phyloP scores from a whole-genome alignment of 2,329 filamentous ascomycete species.

The Lecanicillium sp. region DNA sequence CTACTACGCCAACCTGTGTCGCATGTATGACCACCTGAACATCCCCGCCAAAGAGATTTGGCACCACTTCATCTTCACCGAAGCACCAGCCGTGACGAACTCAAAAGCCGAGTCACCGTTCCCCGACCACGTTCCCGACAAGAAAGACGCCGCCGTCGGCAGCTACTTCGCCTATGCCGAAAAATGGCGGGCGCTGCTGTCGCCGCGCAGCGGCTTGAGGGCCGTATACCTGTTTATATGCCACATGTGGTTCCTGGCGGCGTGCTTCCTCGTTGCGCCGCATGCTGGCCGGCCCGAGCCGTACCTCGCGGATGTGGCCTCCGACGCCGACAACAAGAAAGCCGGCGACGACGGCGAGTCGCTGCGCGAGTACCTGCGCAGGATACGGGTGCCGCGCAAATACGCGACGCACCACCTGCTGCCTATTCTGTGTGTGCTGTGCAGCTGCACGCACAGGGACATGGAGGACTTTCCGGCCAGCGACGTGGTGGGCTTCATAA shows the following conservation, averaged over 20 bases:
- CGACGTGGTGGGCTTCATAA: slow-evolving; percentile 44
- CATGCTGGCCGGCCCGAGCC: not conserved
- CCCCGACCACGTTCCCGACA: not conserved
- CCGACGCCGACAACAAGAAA: not conserved
- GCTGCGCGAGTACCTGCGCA: slow-evolving; percentile 38
- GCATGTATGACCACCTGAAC: slow-evolving; percentile 48
- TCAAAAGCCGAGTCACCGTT: not conserved
- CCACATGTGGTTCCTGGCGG: slow-evolving; percentile 46
- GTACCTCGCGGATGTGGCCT: not conserved
- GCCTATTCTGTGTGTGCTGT: slow-evolving; percentile 45
- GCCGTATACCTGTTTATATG: slow-evolving; percentile 31
- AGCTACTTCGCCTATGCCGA: slow-evolving; percentile 47
- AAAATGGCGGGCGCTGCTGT: slow-evolving; percentile 41
- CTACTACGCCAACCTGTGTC: slow-evolving; percentile 47
- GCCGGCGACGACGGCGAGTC: slow-evolving; percentile 27
- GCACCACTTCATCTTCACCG: slow-evolving; percentile 47
- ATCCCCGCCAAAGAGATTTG: slow-evolving; percentile 40
- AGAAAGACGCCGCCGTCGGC: slow-evolving; percentile 12
- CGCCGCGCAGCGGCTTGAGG: slow-evolving; percentile 22
- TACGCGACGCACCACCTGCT: slow-evolving; percentile 43
- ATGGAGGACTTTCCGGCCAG: slow-evolving; percentile 44
- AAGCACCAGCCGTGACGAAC: slow-evolving; percentile 11
- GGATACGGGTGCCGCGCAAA: slow-evolving; percentile 39
- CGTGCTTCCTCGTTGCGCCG: slow-evolving; percentile 40
- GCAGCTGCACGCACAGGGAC: slow-evolving; percentile 44